Evolutionary conservation across 2,329 filamentous ascomycete species (phyloP), one percentile per base, ranked within the genome.

Genomic region (Ceratocystiopsis sp.): DNA sequence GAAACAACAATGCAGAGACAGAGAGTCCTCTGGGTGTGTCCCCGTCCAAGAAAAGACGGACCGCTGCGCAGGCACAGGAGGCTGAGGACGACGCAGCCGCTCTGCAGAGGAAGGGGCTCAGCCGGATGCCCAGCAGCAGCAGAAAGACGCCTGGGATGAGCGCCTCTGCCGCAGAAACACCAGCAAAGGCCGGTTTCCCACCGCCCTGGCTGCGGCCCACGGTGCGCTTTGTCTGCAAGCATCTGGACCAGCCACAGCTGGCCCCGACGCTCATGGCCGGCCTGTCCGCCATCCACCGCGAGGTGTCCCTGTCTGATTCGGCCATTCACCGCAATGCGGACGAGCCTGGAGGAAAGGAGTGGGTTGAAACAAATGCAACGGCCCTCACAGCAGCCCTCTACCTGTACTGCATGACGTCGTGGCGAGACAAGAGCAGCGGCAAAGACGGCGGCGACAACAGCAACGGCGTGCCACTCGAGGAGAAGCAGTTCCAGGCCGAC

Each of bases 231-330:
- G 59, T 93, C 12, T 80, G 80, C 56, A 68, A 67, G 35, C 67
- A 71, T 19, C 66, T 84, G 11, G 66, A 68, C 1, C 73, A 76
- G 1, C 67, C 71, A 8, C 67, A 65, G 4, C 69, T 86, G 3
- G 75, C 74, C 0, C 80, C 81, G 0, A 82, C 85, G 43, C 71
- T 93, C 0, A 73, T 84, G 40, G 79, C 83, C 0, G 85, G 83
- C 1, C 68, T 86, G 42, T 79, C 80, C 64, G 61, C 64, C 16
- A 68, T 74, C 40, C 42, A 52, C 66, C 12, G 55, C 58, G 1
- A 45, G 6, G 42, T 42, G 8, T 32, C 38, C 4, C 29, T 43
- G 2, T 32, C 36, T 14, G 37, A 11, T 21, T 38, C 1, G 41
- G 35, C 11, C n/a, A 25, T 11, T 8, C 16, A 29, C n/a, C 38